A percentile compares a stretch with the other conserved stretches of the same genome.
phyloP scores from a whole-genome alignment of 495 filamentous ascomycete species.

The Aspergillus funiculosus region DNA sequence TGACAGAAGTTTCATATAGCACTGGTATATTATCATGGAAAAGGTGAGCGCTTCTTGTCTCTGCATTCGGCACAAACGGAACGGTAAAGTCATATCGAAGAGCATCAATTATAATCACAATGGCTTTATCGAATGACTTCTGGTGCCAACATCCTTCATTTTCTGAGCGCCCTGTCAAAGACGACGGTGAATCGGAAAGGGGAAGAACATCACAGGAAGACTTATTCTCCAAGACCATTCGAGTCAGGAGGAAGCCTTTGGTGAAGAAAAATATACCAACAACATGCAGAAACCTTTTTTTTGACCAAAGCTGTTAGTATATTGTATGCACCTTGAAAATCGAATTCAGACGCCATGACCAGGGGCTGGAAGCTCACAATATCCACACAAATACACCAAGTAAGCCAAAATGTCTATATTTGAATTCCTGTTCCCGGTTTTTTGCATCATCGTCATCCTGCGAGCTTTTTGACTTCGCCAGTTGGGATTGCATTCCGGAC shows the following conservation, averaged over 20 bases:
- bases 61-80: constrained; percentile 55
- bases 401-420: constrained; percentile 36
- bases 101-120: constrained; percentile 89
- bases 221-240: constrained; percentile 81
- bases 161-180: constrained; percentile 37
- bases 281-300: constrained; percentile 60
- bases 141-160: constrained; percentile 89
- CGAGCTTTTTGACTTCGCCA: constrained; percentile 16
- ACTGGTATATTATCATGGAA: constrained; percentile 87
- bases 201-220: constrained; percentile 76
- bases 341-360: not conserved
- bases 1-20: constrained; percentile 71
- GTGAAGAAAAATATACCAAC: constrained; percentile 88
- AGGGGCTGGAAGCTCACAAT: constrained; percentile 36
- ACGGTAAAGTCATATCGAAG: constrained; percentile 96
- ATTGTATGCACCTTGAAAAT: not conserved
- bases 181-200: constrained; percentile 38
- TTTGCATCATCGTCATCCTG: constrained; percentile 21
- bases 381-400: constrained; percentile 41
- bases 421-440: constrained; percentile 37
- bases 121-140: constrained; percentile 83
- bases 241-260: constrained; percentile 91
- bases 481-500: constrained; percentile 17
- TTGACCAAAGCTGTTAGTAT: constrained; percentile 8
- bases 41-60: constrained; percentile 50